A percentile compares a stretch with the other conserved stretches of the same genome.
phyloP scores from a whole-genome alignment of 257 asterid genomes.

The Jacaranda mimosifolia region DNA sequence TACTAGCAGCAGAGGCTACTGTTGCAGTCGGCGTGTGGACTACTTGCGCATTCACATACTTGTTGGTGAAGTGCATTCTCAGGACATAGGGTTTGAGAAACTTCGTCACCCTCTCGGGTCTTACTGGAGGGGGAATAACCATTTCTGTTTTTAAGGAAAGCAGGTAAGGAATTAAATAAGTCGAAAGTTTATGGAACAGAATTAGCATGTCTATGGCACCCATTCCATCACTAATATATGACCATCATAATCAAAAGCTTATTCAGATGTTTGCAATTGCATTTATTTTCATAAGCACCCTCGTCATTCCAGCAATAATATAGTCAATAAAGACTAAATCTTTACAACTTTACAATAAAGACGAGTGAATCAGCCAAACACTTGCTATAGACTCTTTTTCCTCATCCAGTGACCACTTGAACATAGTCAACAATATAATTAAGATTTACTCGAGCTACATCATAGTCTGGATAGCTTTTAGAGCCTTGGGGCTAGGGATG shows the following conservation, averaged over 20 bases:
- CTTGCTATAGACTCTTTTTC: not conserved
- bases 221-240: too few relatives aligned
- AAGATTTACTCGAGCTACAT: not conserved
- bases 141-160: conserved; percentile 43
- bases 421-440: not conserved
- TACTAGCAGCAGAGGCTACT: conserved; percentile 88
- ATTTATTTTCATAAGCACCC: not conserved
- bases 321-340: not conserved
- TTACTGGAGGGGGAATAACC: conserved; percentile 82
- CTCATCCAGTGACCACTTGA: not conserved
- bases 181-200: not conserved
- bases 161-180: not conserved
- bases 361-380: not conserved
- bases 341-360: not conserved
- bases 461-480: not conserved
- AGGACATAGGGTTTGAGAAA: conserved; percentile 87
- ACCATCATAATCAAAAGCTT: not conserved
- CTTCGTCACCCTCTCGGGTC: conserved; percentile 69
- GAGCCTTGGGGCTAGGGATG: not conserved
- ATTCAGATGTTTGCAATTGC: not conserved
- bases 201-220: too few relatives aligned
- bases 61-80: conserved; percentile 87
- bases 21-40: conserved; percentile 91
- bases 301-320: not conserved
- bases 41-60: conserved; percentile 84